These are phyloP conservation scores for Mortierella antarctica DNA, from an alignment of 192 early-diverging fungal genomes.

Conservation along the genomic window DNA sequence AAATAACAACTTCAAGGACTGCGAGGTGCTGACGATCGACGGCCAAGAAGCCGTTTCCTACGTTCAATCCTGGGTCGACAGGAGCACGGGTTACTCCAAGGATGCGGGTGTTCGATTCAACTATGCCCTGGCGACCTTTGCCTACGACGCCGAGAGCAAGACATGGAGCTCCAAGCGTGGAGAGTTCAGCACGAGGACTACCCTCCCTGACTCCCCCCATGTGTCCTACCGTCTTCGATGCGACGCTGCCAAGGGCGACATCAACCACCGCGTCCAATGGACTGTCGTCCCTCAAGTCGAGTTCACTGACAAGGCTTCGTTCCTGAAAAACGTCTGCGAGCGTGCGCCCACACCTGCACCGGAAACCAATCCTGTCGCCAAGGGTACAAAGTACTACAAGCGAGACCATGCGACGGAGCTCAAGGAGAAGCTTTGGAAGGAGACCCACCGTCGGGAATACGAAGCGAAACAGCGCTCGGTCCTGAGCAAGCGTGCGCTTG, in stretches of 20 bases:
- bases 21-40: constrained; percentile 23
- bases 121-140: not conserved
- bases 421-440: too few species aligned
- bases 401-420: too few species aligned
- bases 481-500: not conserved
- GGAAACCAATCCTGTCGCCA: not conserved
- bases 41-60: constrained; percentile 11
- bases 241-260: not conserved
- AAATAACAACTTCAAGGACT: not conserved
- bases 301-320: constrained; percentile 13
- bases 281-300: not conserved
- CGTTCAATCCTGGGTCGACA: constrained; percentile 22
- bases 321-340: constrained; percentile 4
- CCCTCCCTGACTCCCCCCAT: not conserved
- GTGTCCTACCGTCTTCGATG: constrained; percentile 13
- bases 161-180: not conserved
- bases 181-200: not conserved
- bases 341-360: not conserved
- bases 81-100: constrained; percentile 12
- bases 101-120: constrained; percentile 44
- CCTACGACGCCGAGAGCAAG: not conserved
- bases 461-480: not conserved
- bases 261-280: not conserved
- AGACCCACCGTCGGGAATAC: not conserved
- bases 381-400: too few species aligned